These are phyloP conservation scores for Petunia axillaris DNA, from an alignment of 257 asterid genomes.

Conservation along the genomic window DNA sequence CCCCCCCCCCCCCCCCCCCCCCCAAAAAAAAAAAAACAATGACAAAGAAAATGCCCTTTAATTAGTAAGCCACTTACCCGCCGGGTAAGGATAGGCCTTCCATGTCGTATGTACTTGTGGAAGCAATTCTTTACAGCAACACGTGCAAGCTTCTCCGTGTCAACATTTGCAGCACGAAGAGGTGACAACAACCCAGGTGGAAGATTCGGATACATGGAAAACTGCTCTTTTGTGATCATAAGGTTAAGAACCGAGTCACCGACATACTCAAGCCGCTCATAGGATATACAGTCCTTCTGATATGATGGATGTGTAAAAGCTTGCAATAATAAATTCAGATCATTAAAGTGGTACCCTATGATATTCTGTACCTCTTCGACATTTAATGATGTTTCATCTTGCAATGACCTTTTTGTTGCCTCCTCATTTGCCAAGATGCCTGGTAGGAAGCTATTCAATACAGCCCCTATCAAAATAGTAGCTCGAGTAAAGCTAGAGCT, in stretches of 20 bases:
- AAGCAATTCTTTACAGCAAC: constrained; percentile 68
- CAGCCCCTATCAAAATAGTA: constrained; percentile 49
- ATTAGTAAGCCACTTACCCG: constrained; percentile 44
- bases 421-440: constrained; percentile 37
- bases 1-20: too few relatives aligned
- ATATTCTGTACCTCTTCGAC: constrained; percentile 65
- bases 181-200: constrained; percentile 76
- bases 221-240: constrained; percentile 66
- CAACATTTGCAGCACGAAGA: constrained; percentile 91
- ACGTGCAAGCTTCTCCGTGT: constrained; percentile 91
- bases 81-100: constrained; percentile 44
- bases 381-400: constrained; percentile 36
- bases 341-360: constrained; percentile 64
- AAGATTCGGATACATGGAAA: constrained; percentile 59
- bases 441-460: constrained; percentile 46
- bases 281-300: constrained; percentile 48
- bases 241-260: constrained; percentile 81
- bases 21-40: not conserved
- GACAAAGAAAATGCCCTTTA: constrained; percentile 14
- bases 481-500: constrained; percentile 12
- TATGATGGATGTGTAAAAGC: constrained; percentile 80
- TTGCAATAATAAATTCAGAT: constrained; percentile 54
- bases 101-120: constrained; percentile 63
- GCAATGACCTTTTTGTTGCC: constrained; percentile 31
- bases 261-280: constrained; percentile 77